These are phyloP conservation scores for Fusarium sp. DNA, from an alignment of 2,329 filamentous ascomycete species.

Conservation along the genomic window DNA sequence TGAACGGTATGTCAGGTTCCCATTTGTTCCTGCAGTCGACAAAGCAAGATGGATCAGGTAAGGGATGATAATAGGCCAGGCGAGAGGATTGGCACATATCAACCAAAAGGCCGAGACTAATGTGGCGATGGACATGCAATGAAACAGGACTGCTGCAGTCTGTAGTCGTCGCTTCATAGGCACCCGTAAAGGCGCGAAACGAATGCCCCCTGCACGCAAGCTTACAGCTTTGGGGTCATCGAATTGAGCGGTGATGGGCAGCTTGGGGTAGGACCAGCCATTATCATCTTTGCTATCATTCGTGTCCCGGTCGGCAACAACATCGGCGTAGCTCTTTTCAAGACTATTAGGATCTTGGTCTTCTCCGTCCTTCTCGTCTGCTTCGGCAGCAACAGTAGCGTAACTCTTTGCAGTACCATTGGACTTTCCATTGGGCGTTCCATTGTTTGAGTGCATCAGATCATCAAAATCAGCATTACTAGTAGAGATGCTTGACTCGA, in stretches of 20 bases:
- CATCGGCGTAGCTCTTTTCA: conserved; percentile 43
- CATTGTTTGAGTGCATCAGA: conserved; percentile 30
- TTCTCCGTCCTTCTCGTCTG: conserved; percentile 12
- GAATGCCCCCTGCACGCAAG: conserved; percentile 68
- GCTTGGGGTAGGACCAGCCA: conserved; percentile 47
- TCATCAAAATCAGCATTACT: conserved; percentile 40
- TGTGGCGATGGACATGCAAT: conserved; percentile 77
- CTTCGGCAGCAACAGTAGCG: conserved; percentile 23
- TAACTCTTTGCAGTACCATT: conserved; percentile 22
- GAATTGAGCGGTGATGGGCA: conserved; percentile 40
- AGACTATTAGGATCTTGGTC: conserved; percentile 1
- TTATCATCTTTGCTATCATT: conserved; percentile 23
- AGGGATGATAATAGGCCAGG: conserved; percentile 81
- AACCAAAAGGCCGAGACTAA: conserved; percentile 88
- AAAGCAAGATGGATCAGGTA: conserved; percentile 88
- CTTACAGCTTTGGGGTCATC: conserved; percentile 47
- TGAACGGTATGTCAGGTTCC: conserved; percentile 79
- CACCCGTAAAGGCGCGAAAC: conserved; percentile 85
- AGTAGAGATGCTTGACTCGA: conserved; percentile 31
- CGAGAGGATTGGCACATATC: conserved; percentile 88
- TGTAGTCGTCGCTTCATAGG: conserved; percentile 79
- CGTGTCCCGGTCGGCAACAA: conserved; percentile 25
- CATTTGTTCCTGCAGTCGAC: conserved; percentile 81
- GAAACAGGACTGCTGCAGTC: conserved; percentile 81
- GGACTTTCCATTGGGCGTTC: conserved; percentile 14